A percentile compares a stretch with the other conserved stretches of the same genome.
phyloP scores from a whole-genome alignment of 441 rosid species.

The Dalechampia spathulata region DNA sequence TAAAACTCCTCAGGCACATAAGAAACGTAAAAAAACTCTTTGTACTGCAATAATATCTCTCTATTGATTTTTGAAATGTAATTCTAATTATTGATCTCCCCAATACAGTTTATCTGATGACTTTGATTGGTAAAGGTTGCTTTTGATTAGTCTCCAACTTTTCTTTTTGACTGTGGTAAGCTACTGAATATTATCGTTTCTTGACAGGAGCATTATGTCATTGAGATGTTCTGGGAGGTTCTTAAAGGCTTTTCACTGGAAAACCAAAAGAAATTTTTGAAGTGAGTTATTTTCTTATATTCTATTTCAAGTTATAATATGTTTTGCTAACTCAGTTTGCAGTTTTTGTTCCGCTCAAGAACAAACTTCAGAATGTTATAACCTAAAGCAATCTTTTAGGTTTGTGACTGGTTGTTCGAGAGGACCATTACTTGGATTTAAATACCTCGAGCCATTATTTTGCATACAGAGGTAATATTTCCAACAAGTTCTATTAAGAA shows the following conservation, averaged over 20 bases:
- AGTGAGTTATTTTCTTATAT: slow-evolving; percentile 36
- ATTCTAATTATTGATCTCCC: no score
- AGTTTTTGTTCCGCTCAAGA: neutral
- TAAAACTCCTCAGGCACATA: neutral
- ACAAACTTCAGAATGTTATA: slow-evolving; percentile 13
- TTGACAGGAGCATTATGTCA: slow-evolving; percentile 88
- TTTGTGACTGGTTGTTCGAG: slow-evolving; percentile 98
- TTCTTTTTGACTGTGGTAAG: neutral
- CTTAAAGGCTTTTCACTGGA: slow-evolving; percentile 78
- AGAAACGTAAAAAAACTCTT: no score
- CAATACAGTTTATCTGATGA: no score
- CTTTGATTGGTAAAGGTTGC: no score
- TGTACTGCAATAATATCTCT: no score
- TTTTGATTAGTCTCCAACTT: no score
- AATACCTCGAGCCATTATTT: slow-evolving; percentile 82
- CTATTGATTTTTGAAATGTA: no score
- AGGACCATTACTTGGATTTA: slow-evolving; percentile 93
- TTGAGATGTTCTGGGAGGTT: slow-evolving; percentile 94
- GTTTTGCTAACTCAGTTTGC: slow-evolving; percentile 6
- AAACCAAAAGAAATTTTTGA: slow-evolving; percentile 85
- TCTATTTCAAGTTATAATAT: neutral
- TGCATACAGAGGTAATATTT: slow-evolving; percentile 83
- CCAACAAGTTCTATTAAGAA: slow-evolving; percentile 9
- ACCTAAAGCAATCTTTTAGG: slow-evolving; percentile 32
- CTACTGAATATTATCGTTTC: slow-evolving; percentile 8